Evolutionary conservation across 139 green algal species (phyloP).

Genomic region (Chlorella sp.): DNA sequence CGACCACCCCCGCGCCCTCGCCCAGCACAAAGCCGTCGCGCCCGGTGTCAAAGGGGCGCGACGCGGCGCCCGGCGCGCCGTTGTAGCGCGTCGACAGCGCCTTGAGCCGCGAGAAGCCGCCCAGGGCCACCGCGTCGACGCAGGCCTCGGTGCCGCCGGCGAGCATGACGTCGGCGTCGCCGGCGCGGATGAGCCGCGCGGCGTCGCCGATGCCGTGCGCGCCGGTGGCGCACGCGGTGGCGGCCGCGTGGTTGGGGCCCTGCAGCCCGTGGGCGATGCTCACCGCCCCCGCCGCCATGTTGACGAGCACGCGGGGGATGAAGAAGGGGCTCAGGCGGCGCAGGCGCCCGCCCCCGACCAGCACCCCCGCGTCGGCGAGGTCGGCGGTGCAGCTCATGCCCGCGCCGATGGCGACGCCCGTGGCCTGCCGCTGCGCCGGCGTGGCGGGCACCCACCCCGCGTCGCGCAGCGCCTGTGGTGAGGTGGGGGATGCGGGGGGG

Average conservation of each 20-base stretch:
- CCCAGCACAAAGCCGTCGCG: constrained; percentile 82
- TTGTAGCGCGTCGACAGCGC: constrained; percentile 65
- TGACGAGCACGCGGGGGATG: constrained; percentile 88
- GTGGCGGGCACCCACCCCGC: constrained; percentile 49
- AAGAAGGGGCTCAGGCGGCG: constrained; percentile 89
- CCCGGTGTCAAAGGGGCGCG: constrained; percentile 67
- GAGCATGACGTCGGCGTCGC: constrained; percentile 92
- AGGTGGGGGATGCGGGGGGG: too few relatives aligned
- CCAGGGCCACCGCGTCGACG: constrained; percentile 86
- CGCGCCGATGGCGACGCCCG: constrained; percentile 83
- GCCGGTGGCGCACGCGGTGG: constrained; percentile 77
- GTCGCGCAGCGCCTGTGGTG: constrained; percentile 56
- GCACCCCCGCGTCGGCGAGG: constrained; percentile 67
- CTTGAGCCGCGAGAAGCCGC: constrained; percentile 81
- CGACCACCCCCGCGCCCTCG: constrained; percentile 76
- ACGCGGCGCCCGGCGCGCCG: constrained; percentile 45
- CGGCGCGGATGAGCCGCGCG: constrained; percentile 78
- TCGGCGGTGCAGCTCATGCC: constrained; percentile 89
- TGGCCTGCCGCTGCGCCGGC: constrained; percentile 35
- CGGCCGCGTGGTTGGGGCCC: constrained; percentile 80
- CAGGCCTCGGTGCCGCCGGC: constrained; percentile 83
- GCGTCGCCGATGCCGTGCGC: constrained; percentile 79
- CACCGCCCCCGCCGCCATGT: constrained; percentile 91
- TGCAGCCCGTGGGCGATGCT: constrained; percentile 76
- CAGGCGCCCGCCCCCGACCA: constrained; percentile 47